Percentiles rank a stretch among this genome's conserved stretches.
Conservation (phyloP, 176 grass and related monocot species). For the Juncus inflexus region DNA sequence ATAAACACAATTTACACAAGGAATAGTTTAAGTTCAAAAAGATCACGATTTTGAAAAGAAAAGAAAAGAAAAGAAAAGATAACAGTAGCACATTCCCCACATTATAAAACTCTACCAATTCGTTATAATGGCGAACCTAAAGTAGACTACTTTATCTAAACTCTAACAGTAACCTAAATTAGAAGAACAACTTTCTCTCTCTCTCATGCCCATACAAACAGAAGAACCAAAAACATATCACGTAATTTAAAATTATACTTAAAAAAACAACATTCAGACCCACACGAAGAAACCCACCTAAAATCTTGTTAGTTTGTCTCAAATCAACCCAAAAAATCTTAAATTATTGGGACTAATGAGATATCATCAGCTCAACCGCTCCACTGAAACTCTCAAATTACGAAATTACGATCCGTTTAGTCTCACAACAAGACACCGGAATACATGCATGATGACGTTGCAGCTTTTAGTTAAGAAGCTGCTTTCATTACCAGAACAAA, state of each 20-base stretch:
- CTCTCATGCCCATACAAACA: constrained; percentile 36
- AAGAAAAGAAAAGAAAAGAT: constrained; percentile 12
- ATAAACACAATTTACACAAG: neutral
- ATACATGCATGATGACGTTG: constrained; percentile 32
- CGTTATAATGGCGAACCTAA: constrained; percentile 20
- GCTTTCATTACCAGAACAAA: constrained; percentile 16
- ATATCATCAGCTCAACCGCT: constrained; percentile 77
- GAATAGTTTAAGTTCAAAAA: constrained; percentile 16
- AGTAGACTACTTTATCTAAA: constrained; percentile 21
- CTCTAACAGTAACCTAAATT: constrained; percentile 23
- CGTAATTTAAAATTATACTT: constrained; percentile 23
- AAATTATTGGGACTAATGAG: constrained; percentile 22
- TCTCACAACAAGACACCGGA: constrained; percentile 12
- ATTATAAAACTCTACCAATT: neutral
- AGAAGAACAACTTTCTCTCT: neutral
- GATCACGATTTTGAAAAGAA: constrained; percentile 18
- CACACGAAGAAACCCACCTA: constrained; percentile 50
- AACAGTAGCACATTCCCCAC: neutral
- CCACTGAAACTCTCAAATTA: constrained; percentile 33
- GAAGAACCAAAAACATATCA: constrained; percentile 39
- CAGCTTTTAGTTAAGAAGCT: constrained; percentile 29
- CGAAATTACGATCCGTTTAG: constrained; percentile 20
- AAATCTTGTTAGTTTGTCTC: constrained; percentile 82
- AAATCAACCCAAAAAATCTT: constrained; percentile 34
- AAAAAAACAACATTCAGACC: constrained; percentile 2